A percentile compares a stretch with the other conserved stretches of the same genome.
Evolutionary conservation across 805 yeast genomes (phyloP).

Genomic region (Blastobotrys parvus): DNA sequence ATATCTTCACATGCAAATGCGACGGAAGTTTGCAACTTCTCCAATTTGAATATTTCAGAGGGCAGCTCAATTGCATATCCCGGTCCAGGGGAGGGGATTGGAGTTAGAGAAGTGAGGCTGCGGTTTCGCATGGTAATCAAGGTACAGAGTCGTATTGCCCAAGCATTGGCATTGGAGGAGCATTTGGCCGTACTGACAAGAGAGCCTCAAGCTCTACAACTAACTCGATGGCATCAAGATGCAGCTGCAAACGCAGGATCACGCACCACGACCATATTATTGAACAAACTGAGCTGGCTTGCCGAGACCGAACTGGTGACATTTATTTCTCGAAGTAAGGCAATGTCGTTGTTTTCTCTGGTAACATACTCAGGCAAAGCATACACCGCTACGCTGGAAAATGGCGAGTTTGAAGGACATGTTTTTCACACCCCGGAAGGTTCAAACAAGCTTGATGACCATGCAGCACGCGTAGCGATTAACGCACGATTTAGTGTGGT

Average conservation of each 20-base stretch:
- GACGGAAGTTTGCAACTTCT: background rate
- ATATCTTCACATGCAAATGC: background rate
- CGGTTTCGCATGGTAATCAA: constrained; percentile 22
- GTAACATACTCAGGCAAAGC: constrained; percentile 21
- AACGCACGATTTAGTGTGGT: constrained; percentile 36
- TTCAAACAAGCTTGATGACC: constrained; percentile 7
- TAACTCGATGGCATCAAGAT: constrained; percentile 12
- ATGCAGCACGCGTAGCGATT: constrained; percentile 26
- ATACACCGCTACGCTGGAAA: constrained; percentile 15
- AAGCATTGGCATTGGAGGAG: constrained; percentile 19
- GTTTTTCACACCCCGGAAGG: constrained; percentile 6
- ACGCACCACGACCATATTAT: constrained; percentile 17
- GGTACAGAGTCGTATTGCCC: constrained; percentile 25
- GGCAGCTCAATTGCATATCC: constrained; percentile 17
- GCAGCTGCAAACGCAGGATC: constrained; percentile 14
- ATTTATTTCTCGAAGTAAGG: constrained; percentile 19
- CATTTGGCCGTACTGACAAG: constrained; percentile 18
- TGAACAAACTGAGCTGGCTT: constrained; percentile 20
- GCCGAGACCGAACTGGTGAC: constrained; percentile 14
- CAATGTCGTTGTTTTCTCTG: constrained; percentile 27
- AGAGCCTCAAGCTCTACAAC: constrained; percentile 15
- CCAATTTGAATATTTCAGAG: background rate
- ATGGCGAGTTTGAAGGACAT: constrained; percentile 7
- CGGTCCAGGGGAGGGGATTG: constrained; percentile 34
- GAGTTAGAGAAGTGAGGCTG: constrained; percentile 27